A percentile compares a stretch with the other conserved stretches of the same genome.
phyloP scores from a whole-genome alignment of 2,329 filamentous ascomycete genomes.

The Fusarium liriodendri region DNA sequence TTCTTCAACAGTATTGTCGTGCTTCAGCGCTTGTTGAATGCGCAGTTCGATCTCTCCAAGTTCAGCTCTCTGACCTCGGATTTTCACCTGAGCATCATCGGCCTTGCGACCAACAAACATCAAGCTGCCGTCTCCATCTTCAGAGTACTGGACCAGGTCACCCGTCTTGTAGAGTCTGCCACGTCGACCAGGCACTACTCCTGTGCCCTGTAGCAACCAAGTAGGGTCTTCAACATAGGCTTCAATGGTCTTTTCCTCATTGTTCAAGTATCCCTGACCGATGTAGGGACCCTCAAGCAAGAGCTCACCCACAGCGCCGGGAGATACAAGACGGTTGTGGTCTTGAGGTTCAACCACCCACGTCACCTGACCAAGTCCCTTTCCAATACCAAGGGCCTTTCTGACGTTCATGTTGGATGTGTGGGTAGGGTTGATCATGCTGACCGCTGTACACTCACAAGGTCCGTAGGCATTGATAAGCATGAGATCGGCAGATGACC shows the following conservation, averaged over 20 bases:
- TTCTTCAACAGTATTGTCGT: neutral
- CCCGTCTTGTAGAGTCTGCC: conserved; percentile 57
- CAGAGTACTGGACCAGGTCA: conserved; percentile 57
- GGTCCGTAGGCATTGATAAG: conserved; percentile 16
- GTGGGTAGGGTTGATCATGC: neutral
- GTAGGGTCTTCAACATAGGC: neutral
- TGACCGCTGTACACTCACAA: neutral
- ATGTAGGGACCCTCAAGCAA: conserved; percentile 9
- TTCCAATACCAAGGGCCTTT: neutral
- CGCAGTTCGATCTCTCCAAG: conserved; percentile 46
- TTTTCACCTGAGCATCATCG: conserved; percentile 65
- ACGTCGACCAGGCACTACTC: neutral
- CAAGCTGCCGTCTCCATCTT: conserved; percentile 40
- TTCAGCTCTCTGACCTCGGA: conserved; percentile 68
- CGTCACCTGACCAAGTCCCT: neutral
- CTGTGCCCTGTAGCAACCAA: neutral
- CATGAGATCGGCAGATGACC: neutral
- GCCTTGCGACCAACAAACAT: conserved; percentile 60
- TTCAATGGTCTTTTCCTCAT: neutral
- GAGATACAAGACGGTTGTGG: neutral
- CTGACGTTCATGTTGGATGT: neutral
- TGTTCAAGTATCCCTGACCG: conserved; percentile 10
- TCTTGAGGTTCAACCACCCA: conserved; percentile 14
- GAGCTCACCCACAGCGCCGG: conserved; percentile 2
- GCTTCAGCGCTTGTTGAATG: neutral